Base-by-base conservation (phyloP, 768 basidiomycete species). In the Suillus discolor region DNA sequence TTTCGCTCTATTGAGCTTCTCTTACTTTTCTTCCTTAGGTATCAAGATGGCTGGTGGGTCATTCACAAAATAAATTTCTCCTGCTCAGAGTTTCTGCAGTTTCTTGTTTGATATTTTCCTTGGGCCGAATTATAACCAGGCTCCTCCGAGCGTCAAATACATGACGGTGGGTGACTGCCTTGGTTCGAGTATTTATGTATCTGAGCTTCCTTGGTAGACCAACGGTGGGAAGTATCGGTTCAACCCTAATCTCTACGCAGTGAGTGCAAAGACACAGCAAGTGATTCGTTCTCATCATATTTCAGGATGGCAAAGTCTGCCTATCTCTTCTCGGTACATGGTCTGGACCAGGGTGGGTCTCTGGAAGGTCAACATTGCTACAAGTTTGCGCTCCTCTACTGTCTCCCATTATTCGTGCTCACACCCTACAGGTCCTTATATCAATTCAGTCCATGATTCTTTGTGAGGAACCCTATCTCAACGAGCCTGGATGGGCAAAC, bases 391-490 rank as follows among this genome's bases (percentile, higher is more conserved):
- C 28, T 54, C 25, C 38, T 23, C 57, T 41, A 18, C 64, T 54
- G 31, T 53, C 13, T 31, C 57, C 25, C 7, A 36, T 9, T 53
- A 20, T 36, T 25, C 18, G 31, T 23, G 18, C 16, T 61, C 25
- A 63, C 62, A 62, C 53, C 66, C 62, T 69, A 25, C 61, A 87
- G 85, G 89, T 96, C 44, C 82, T 98, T 49, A 92, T 97, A 45
- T 96, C 95, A 18, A 96, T 98, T 39, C 96, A 97, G 80, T 94
- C 93, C 18, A 94, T 98, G 93, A 97, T 97, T 69, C 81, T 97
- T 31, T 96, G 92, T 67, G 96, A 97, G 23, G 96, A 91, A 65
- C 89, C 96, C 11, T 97, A 96, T 74, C 77, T 95, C 66, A 97
- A 97, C 69, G 96, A 98, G 75, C 96, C 96, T 23, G 94, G 91